Evolutionary conservation across 352 stramenopile species (phyloP).

Genomic region (Peronospora farinosa): DNA sequence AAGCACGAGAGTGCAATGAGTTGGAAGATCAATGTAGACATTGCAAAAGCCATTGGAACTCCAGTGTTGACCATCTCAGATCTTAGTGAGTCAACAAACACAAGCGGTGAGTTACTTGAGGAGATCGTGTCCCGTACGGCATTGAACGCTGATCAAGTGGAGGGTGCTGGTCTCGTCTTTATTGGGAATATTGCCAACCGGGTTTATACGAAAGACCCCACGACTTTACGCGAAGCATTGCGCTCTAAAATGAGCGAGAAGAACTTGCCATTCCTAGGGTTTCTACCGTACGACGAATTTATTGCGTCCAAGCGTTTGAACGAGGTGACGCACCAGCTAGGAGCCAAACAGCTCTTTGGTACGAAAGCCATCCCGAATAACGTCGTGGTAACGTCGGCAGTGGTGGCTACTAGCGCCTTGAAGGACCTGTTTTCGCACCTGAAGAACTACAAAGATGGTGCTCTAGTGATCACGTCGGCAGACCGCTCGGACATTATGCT

Average conservation of each 20-base stretch:
- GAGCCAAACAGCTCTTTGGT: slow-evolving; percentile 59
- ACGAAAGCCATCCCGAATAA: slow-evolving; percentile 57
- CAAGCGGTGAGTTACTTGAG: slow-evolving; percentile 30
- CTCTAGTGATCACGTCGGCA: slow-evolving; percentile 70
- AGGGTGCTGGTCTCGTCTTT: slow-evolving; percentile 49
- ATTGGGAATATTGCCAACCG: slow-evolving; percentile 76
- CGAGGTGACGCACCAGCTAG: slow-evolving; percentile 61
- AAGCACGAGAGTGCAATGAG: slow-evolving; percentile 64
- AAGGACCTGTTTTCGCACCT: slow-evolving; percentile 73
- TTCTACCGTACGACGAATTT: slow-evolving; percentile 57
- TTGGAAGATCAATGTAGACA: slow-evolving; percentile 77
- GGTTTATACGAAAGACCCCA: slow-evolving; percentile 35
- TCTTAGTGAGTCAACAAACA: slow-evolving; percentile 24
- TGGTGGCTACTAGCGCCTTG: slow-evolving; percentile 62
- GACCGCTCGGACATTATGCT: slow-evolving; percentile 71
- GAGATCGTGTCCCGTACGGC: slow-evolving; percentile 57
- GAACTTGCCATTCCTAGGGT: slow-evolving; percentile 55
- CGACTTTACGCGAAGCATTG: slow-evolving; percentile 34
- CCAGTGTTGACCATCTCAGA: slow-evolving; percentile 64
- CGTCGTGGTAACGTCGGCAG: slow-evolving; percentile 54
- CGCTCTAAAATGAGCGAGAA: slow-evolving; percentile 30
- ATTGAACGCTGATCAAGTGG: slow-evolving; percentile 54
- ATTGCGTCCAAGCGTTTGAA: slow-evolving; percentile 75
- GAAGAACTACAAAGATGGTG: slow-evolving; percentile 71
- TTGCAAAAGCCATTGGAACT: slow-evolving; percentile 61